Percentiles rank a stretch among this genome's conserved stretches.
phyloP scores from a whole-genome alignment of 306 rosid species.

The Dalbergia cultrata region DNA sequence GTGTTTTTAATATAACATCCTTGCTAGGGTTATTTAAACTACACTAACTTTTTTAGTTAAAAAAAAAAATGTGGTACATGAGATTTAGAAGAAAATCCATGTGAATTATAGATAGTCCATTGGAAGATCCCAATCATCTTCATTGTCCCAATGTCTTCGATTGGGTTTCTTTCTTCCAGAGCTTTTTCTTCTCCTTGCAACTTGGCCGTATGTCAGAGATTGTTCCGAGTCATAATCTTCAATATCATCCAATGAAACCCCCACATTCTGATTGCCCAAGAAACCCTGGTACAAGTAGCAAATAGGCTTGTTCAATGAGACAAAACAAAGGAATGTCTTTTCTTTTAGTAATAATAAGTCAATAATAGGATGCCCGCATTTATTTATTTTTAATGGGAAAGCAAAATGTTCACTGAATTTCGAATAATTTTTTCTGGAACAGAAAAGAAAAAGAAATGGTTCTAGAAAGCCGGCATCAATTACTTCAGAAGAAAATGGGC shows the following conservation, averaged over 20 bases:
- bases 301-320: slow-evolving; percentile 14
- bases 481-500: slow-evolving; percentile 7
- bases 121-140: slow-evolving; percentile 90
- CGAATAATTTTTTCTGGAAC: not conserved
- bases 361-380: not conserved
- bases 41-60: not conserved
- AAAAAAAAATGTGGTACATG: not conserved
- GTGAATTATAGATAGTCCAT: slow-evolving; percentile 77
- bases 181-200: slow-evolving; percentile 55
- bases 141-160: slow-evolving; percentile 56
- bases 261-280: slow-evolving; percentile 74
- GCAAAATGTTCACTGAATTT: slow-evolving; percentile 25
- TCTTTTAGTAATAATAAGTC: not conserved
- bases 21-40: slow-evolving; percentile 37
- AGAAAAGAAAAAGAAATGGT: not conserved
- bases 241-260: slow-evolving; percentile 61
- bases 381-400: not conserved
- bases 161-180: slow-evolving; percentile 58
- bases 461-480: slow-evolving; percentile 4
- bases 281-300: slow-evolving; percentile 65
- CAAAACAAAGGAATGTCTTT: not conserved
- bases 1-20: not conserved
- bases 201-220: slow-evolving; percentile 47
- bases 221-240: slow-evolving; percentile 71
- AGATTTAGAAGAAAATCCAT: slow-evolving; percentile 18